A percentile compares a stretch with the other conserved stretches of the same genome.
phyloP scores from a whole-genome alignment of 768 basidiomycete species.

The Agaricus blazei region DNA sequence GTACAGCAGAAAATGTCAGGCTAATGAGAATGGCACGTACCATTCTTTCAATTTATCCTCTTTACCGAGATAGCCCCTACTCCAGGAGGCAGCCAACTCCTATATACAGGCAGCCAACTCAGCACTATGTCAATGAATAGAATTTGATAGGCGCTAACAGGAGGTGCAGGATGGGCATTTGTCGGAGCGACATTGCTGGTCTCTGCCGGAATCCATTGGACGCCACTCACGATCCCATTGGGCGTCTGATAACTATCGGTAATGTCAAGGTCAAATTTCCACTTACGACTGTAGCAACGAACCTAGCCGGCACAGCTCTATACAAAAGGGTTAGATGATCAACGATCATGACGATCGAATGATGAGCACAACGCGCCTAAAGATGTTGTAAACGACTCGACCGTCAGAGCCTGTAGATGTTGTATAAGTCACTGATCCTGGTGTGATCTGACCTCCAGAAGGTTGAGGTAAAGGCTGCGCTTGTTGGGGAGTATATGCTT shows the following conservation, averaged over 20 bases:
- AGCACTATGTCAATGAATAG: neutral
- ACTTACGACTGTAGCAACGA: conserved; percentile 16
- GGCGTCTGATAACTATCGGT: conserved; percentile 64
- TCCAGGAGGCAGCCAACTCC: conserved; percentile 34
- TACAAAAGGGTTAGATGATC: conserved; percentile 14
- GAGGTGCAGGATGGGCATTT: conserved; percentile 55
- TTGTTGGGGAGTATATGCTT: conserved; percentile 1
- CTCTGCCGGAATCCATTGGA: conserved; percentile 68
- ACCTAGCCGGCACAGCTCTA: conserved; percentile 77
- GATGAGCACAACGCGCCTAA: conserved; percentile 37
- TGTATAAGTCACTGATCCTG: conserved; percentile 72
- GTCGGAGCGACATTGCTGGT: conserved; percentile 54
- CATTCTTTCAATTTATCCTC: conserved; percentile 26
- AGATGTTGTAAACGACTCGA: conserved; percentile 59
- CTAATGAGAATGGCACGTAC: neutral
- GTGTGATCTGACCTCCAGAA: conserved; percentile 39
- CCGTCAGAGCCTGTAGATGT: conserved; percentile 62
- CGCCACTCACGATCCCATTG: conserved; percentile 61
- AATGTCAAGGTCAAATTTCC: conserved; percentile 9
- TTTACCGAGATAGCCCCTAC: conserved; percentile 33
- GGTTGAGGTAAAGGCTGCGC: neutral
- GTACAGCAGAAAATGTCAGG: neutral
- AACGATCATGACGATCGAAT: neutral
- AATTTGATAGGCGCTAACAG: conserved; percentile 30
- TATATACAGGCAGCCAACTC: neutral